Conservation (phyloP, 148 eudicot species). For the Silene uniflora region DNA sequence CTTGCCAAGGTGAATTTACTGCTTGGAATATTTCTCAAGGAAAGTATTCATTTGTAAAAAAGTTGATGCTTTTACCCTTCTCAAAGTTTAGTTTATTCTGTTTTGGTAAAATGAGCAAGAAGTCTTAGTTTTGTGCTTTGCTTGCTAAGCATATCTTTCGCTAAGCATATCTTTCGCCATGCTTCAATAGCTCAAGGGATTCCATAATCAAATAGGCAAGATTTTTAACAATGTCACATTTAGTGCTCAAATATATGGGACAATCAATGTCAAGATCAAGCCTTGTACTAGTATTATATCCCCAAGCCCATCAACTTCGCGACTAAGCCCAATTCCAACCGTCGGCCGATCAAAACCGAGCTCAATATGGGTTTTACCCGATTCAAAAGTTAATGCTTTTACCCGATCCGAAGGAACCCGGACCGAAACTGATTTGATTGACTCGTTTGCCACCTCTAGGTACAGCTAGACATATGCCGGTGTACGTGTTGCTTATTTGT, state of each 20-base stretch:
- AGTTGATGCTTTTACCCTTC: slow-evolving; percentile 37
- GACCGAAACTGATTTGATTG: too few species aligned
- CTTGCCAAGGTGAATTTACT: slow-evolving; percentile 15
- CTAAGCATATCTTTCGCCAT: slow-evolving; percentile 5
- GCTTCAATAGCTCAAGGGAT: slow-evolving; percentile 3
- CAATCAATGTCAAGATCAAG: not conserved
- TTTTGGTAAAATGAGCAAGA: slow-evolving; percentile 17
- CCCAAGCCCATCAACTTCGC: too few species aligned
- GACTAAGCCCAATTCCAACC: too few species aligned
- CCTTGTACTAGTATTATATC: too few species aligned
- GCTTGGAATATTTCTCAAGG: slow-evolving; percentile 40
- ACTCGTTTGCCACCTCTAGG: too few species aligned
- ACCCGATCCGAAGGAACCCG: too few species aligned
- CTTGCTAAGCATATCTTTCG: slow-evolving; percentile 16
- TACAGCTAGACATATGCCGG: too few species aligned
- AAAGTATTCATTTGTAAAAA: slow-evolving; percentile 28
- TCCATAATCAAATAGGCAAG: not conserved
- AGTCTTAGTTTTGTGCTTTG: slow-evolving; percentile 28
- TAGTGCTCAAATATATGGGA: not conserved
- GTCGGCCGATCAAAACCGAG: too few species aligned
- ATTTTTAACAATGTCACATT: slow-evolving; percentile 5
- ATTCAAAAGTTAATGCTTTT: too few species aligned
- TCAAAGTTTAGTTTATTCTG: slow-evolving; percentile 39
- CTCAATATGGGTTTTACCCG: too few species aligned
- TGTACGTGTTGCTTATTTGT: too few species aligned